Conservation (phyloP, 1,284 basidiomycete genomes). For the Vanrija sp. region DNA sequence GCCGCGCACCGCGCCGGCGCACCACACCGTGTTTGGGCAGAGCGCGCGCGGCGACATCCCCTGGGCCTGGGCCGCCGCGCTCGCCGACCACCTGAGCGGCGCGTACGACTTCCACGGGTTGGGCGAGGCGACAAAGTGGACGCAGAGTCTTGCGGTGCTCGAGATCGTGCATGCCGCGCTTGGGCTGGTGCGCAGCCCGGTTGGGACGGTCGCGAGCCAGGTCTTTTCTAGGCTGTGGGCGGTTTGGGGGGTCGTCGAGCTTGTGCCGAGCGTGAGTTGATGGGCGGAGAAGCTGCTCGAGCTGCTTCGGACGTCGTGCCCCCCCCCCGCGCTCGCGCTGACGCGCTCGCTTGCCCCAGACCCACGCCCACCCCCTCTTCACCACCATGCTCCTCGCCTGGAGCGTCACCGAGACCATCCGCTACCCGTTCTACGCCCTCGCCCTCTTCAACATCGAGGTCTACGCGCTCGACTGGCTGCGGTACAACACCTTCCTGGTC, state of each 20-base stretch:
- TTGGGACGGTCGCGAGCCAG: conserved; percentile 79
- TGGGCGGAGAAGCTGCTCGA: neutral
- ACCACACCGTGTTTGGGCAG: conserved; percentile 8
- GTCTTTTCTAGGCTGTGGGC: conserved; percentile 81
- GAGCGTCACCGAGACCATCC: conserved; percentile 85
- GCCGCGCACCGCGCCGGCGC: conserved; percentile 16
- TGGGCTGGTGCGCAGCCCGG: conserved; percentile 77
- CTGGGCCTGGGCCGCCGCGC: conserved; percentile 11
- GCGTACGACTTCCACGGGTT: conserved; percentile 50
- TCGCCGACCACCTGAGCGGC: conserved; percentile 56
- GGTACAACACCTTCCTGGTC: conserved; percentile 86
- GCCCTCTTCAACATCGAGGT: conserved; percentile 57
- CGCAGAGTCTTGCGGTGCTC: conserved; percentile 75
- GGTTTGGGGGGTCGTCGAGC: conserved; percentile 76
- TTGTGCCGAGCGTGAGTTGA: conserved; percentile 49
- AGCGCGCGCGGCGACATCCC: conserved; percentile 2
- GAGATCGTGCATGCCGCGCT: conserved; percentile 78
- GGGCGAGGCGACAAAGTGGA: conserved; percentile 62
- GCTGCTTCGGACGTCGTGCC: neutral
- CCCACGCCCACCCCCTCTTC: conserved; percentile 72
- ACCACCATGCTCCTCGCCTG: conserved; percentile 91
- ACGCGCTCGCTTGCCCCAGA: conserved; percentile 49
- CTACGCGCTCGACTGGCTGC: conserved; percentile 49
- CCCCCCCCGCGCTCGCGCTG: neutral
- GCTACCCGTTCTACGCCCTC: conserved; percentile 85